phyloP scores from a whole-genome alignment of 2,329 filamentous ascomycete genomes.

The Colletotrichum brevisporum region DNA sequence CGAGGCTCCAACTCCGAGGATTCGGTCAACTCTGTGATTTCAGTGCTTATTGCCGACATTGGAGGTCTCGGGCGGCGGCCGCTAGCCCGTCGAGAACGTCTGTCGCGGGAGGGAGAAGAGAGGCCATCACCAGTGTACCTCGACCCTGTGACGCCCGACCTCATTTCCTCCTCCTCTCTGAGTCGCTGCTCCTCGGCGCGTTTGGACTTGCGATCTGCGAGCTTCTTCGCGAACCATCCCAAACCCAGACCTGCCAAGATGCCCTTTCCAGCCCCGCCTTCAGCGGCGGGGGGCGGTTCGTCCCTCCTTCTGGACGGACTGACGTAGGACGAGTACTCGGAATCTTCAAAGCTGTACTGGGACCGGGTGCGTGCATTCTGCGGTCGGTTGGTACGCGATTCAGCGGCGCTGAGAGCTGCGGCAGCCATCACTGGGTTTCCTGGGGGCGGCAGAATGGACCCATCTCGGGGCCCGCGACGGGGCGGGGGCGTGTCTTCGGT shows the following conservation, averaged over 20 bases:
- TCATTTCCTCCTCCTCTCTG: constrained; percentile 65
- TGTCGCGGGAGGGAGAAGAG: constrained; percentile 56
- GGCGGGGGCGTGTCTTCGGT: constrained; percentile 45
- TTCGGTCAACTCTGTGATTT: constrained; percentile 45
- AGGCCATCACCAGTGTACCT: constrained; percentile 79
- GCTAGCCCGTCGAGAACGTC: constrained; percentile 47
- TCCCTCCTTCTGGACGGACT: constrained; percentile 73
- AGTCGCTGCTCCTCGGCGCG: constrained; percentile 63
- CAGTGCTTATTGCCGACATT: constrained; percentile 39
- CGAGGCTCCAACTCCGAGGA: constrained; percentile 58
- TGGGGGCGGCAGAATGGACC: constrained; percentile 63
- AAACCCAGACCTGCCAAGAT: constrained; percentile 74
- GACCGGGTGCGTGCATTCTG: constrained; percentile 61
- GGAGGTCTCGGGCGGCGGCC: constrained; percentile 46
- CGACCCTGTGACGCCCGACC: constrained; percentile 73
- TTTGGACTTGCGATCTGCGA: constrained; percentile 68
- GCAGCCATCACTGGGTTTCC: constrained; percentile 60
- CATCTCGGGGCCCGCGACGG: constrained; percentile 45
- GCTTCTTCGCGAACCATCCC: constrained; percentile 77
- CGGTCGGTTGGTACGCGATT: constrained; percentile 60
- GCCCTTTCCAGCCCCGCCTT: constrained; percentile 69
- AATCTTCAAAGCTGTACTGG: constrained; percentile 63
- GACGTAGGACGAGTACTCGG: constrained; percentile 72
- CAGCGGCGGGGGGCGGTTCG: constrained; percentile 55
- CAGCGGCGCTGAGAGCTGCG: constrained; percentile 62